Evolutionary conservation across 306 rosid genomes (phyloP).

Genomic region (Quillaja saponaria): DNA sequence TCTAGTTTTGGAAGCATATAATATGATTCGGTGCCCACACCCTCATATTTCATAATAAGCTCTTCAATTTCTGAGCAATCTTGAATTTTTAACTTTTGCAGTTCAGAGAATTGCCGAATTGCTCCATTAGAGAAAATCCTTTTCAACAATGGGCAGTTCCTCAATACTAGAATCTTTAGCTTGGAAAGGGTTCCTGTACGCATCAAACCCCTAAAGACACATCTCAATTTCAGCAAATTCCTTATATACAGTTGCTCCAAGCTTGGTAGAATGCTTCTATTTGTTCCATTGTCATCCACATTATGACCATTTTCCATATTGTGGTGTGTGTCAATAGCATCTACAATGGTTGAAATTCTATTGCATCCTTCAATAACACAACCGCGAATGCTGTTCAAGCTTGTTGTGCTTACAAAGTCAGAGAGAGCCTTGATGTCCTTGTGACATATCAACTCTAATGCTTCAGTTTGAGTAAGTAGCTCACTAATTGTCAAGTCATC

Average conservation of each 20-base stretch:
- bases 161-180: neutral
- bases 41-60: neutral
- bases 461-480: constrained; percentile 28
- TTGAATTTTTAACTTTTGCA: neutral
- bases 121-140: constrained; percentile 3
- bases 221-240: neutral
- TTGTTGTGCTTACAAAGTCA: constrained; percentile 1
- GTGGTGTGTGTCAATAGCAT: too few species aligned
- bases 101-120: neutral
- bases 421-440: constrained; percentile 17
- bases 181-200: neutral
- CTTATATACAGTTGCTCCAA: constrained; percentile 1
- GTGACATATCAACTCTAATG: constrained; percentile 29
- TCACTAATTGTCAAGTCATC: constrained; percentile 12
- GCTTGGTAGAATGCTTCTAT: neutral
- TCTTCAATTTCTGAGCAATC: neutral
- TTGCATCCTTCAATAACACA: constrained; percentile 18
- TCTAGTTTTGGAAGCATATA: neutral
- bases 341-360: neutral
- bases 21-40: too few species aligned
- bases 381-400: constrained; percentile 22
- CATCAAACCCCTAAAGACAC: neutral
- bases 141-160: neutral
- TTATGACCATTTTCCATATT: neutral
- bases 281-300: too few species aligned